These are phyloP conservation scores for Arabidopsis hybrid DNA, from an alignment of 441 rosid genomes.

Conservation along the genomic window DNA sequence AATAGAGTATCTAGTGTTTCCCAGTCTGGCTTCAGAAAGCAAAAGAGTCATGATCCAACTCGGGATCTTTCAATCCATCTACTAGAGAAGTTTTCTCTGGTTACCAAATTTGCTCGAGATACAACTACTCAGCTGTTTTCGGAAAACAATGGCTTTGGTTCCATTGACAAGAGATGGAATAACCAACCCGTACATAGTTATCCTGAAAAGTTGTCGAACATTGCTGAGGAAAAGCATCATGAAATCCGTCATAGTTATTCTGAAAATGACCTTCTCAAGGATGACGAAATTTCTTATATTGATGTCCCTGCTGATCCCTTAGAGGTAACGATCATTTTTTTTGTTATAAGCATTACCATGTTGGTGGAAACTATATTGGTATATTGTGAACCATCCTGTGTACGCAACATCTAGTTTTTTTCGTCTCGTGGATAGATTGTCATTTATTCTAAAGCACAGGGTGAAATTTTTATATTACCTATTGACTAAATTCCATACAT, in stretches of 20 bases:
- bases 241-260: conserved; percentile 47
- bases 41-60: conserved; percentile 79
- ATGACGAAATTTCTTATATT: conserved; percentile 34
- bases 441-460: neutral
- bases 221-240: conserved; percentile 52
- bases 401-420: conserved; percentile 17
- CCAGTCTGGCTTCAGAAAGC: conserved; percentile 66
- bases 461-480: neutral
- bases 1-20: conserved; percentile 52
- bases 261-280: conserved; percentile 26
- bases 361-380: neutral
- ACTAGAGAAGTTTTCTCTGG: conserved; percentile 93
- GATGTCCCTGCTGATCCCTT: conserved; percentile 82
- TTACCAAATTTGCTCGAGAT: conserved; percentile 94
- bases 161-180: conserved; percentile 62
- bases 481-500: neutral
- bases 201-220: conserved; percentile 51
- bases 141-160: conserved; percentile 73
- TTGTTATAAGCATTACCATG: conserved; percentile 14
- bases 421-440: conserved; percentile 7
- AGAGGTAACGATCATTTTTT: conserved; percentile 59
- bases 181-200: conserved; percentile 52
- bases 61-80: conserved; percentile 91
- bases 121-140: conserved; percentile 90
- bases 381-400: neutral